Evolutionary conservation across 108 stramenopile species (phyloP), one percentile per base, ranked within the genome.

Genomic region (Nitzschia palea): DNA sequence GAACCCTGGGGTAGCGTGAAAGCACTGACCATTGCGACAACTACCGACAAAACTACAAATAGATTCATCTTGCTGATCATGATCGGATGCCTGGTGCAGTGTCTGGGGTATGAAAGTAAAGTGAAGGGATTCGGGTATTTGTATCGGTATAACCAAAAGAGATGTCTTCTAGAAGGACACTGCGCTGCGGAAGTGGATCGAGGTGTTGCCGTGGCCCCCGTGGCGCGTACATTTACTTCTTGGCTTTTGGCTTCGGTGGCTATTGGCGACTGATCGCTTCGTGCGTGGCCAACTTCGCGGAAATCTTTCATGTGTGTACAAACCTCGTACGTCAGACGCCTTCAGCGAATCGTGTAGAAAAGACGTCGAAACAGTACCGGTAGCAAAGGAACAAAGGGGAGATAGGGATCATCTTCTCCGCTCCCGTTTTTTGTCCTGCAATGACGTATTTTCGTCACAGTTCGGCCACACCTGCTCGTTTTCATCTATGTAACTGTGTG

Each of bases 141-240:
- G n/a, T n/a, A n/a, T n/a, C n/a, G n/a, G n/a, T n/a, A n/a, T n/a
- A n/a, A n/a, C n/a, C n/a, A 20, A 20, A 40, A 48, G 18, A 48
- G 47, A 48, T 48, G 47, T 40, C 47, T 48, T 48, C 22, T 18
- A 18, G 15, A 20, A 48, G 4, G 47, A 48, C 37, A n/a, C n/a
- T n/a, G n/a, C n/a, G n/a, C n/a, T n/a, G 37, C 37, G 37, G 10
- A 48, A 48, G 47, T 48, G 47, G 47, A 48, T 48, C n/a, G 47
- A 48, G 9, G 47, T 48, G 47, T 48, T 48, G 9, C 22, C n/a
- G 17, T n/a, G 9, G 15, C 37, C 6, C 10, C 37, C 37, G 37
- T 40, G 37, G 37, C 37, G 37, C 37, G 37, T 12, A 12, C 37
- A 40, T 10, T 10, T 10, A 6, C 37, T 40, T 40, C 12, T 40